A percentile compares a stretch with the other conserved stretches of the same genome.
These are phyloP conservation scores for Mortierella alpina DNA, from an alignment of 192 early-diverging fungal genomes.

Conservation along the genomic window DNA sequence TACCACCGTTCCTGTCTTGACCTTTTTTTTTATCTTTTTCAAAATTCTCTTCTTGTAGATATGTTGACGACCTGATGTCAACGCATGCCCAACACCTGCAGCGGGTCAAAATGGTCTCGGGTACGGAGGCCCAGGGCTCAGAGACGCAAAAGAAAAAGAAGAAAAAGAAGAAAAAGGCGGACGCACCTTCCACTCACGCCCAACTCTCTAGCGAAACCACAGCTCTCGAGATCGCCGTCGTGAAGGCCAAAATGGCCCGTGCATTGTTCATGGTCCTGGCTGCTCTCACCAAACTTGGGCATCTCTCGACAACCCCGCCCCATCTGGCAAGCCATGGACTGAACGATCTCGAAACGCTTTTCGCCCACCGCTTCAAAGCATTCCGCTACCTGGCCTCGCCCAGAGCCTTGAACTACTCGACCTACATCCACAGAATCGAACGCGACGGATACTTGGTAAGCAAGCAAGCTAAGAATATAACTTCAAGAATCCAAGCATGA, in stretches of 20 bases:
- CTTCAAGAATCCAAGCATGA: neutral
- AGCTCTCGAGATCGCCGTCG: neutral
- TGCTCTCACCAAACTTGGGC: constrained; percentile 43
- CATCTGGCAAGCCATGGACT: constrained; percentile 43
- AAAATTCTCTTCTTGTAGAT: constrained; percentile 19
- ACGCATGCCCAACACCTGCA: constrained; percentile 48
- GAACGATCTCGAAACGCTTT: constrained; percentile 60
- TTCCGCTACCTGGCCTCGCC: constrained; percentile 55
- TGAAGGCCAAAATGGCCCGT: constrained; percentile 26
- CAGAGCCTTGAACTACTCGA: constrained; percentile 32
- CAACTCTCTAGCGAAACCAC: no score
- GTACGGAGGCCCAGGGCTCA: constrained; percentile 4
- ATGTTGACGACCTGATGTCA: constrained; percentile 45
- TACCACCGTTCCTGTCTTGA: neutral
- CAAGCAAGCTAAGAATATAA: neutral
- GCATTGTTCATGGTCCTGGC: constrained; percentile 29
- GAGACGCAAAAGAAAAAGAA: constrained; percentile 27
- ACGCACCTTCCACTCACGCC: no score
- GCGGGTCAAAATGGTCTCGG: constrained; percentile 17
- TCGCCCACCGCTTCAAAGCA: constrained; percentile 58
- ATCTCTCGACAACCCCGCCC: constrained; percentile 42
- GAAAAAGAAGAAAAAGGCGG: constrained; percentile 44
- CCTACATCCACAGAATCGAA: constrained; percentile 21
- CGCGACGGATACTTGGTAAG: constrained; percentile 49
- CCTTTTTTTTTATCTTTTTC: neutral